Evolutionary conservation across 108 stramenopile species (phyloP).

Genomic region (Cyclostephanos invisitatus): DNA sequence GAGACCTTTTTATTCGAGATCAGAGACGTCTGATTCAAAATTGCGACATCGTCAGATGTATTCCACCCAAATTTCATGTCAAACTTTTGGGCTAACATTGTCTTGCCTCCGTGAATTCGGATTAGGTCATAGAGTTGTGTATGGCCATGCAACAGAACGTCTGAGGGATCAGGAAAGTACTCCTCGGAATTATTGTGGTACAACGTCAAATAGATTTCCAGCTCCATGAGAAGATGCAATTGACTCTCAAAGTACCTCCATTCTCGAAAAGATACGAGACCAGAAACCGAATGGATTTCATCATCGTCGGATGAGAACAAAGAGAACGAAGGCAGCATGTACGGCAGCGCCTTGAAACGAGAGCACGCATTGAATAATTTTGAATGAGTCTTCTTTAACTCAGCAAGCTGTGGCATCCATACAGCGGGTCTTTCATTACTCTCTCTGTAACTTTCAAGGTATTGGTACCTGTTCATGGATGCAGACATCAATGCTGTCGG

Average conservation of each 20-base stretch:
- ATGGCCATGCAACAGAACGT: conserved; percentile 35
- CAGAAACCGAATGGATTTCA: conserved; percentile 42
- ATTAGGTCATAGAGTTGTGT: conserved; percentile 43
- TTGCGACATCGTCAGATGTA: neutral
- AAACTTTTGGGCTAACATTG: conserved; percentile 55
- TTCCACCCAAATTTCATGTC: conserved; percentile 44
- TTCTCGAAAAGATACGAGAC: conserved; percentile 62
- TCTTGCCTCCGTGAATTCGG: conserved; percentile 65
- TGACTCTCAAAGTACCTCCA: conserved; percentile 74
- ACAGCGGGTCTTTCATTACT: conserved; percentile 54
- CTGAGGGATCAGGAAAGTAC: conserved; percentile 45
- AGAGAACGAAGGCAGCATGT: conserved; percentile 7
- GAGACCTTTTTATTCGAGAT: neutral
- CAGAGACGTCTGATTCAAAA: neutral
- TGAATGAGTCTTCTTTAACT: conserved; percentile 51
- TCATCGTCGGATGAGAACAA: conserved; percentile 15
- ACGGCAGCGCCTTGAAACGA: conserved; percentile 51
- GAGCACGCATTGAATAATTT: conserved; percentile 55
- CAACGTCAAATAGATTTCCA: conserved; percentile 55
- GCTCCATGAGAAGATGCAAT: conserved; percentile 56
- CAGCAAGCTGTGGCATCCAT: conserved; percentile 74
- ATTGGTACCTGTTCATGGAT: conserved; percentile 42
- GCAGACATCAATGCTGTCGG: neutral
- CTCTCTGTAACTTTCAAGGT: conserved; percentile 46
- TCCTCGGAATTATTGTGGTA: conserved; percentile 39